phyloP scores from a whole-genome alignment of 176 grass and related monocot genomes.

The Melocanna baccifera region DNA sequence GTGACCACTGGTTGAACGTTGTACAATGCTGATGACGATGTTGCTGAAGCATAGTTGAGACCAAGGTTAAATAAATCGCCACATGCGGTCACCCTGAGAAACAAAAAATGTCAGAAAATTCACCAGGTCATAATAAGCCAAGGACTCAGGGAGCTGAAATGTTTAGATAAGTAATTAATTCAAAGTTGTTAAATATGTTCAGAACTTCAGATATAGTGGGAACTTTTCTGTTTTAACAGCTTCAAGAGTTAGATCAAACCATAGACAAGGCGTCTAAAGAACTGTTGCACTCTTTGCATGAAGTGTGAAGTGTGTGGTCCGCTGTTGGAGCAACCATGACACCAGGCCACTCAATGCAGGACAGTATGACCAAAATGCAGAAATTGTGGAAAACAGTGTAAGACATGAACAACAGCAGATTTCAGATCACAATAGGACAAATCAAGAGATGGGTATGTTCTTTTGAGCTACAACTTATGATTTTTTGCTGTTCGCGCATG shows the following conservation, averaged over 20 bases:
- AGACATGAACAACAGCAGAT: background rate
- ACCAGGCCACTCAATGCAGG: background rate
- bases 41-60: constrained; percentile 61
- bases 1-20: constrained; percentile 61
- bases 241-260: background rate
- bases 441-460: background rate
- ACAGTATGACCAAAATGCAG: background rate
- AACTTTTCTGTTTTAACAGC: background rate
- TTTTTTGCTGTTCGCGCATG: no score
- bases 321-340: background rate
- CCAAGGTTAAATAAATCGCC: constrained; percentile 48
- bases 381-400: background rate
- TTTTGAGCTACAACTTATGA: no score
- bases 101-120: background rate
- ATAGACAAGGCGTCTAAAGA: background rate
- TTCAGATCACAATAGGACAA: background rate
- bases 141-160: background rate
- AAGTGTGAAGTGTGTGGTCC: background rate
- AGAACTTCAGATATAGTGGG: background rate
- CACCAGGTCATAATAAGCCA: background rate
- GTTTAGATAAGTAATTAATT: background rate
- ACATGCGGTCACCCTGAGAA: constrained; percentile 38
- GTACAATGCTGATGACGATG: constrained; percentile 53
- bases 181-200: background rate
- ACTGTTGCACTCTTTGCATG: background rate